Conservation (phyloP, 208 protist genomes). For the Angomonas deanei region DNA sequence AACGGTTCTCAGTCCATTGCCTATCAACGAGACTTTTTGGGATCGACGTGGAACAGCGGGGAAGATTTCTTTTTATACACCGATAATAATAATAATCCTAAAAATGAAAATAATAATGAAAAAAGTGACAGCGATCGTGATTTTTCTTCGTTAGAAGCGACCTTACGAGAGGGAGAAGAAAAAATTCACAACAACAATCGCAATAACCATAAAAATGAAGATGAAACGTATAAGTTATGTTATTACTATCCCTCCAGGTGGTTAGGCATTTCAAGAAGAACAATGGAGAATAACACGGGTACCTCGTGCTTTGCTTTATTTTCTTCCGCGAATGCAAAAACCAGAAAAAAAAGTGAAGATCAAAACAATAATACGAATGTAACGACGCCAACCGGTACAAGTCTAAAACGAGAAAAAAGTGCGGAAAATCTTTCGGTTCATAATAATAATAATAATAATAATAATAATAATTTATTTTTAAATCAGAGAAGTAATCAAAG, state of each 20-base stretch:
- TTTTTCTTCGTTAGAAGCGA: not conserved
- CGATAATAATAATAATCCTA: not conserved
- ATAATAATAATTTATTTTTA: not conserved
- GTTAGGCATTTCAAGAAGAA: constrained; percentile 1
- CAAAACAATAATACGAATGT: constrained; percentile 1
- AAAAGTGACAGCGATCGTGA: not conserved
- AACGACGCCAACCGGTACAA: no score
- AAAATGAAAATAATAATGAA: not conserved
- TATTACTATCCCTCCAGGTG: constrained; percentile 5
- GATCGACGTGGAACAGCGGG: not conserved
- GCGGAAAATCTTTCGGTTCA: not conserved
- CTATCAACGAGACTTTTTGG: constrained; percentile 49
- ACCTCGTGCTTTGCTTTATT: constrained; percentile 1
- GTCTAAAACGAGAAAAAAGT: no score
- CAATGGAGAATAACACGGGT: constrained; percentile 2
- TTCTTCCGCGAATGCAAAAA: not conserved
- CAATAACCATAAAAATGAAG: constrained; percentile 3
- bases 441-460: not conserved
- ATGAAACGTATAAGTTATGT: constrained; percentile 3
- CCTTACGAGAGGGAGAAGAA: not conserved
- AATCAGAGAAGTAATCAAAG: not conserved
- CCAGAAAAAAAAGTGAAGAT: constrained; percentile 3
- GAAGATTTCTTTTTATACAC: constrained; percentile 1
- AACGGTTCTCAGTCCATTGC: constrained; percentile 29
- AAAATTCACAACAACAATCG: not conserved